Conservation (phyloP, 176 grass and related monocot species). For the Pharus latifolius region DNA sequence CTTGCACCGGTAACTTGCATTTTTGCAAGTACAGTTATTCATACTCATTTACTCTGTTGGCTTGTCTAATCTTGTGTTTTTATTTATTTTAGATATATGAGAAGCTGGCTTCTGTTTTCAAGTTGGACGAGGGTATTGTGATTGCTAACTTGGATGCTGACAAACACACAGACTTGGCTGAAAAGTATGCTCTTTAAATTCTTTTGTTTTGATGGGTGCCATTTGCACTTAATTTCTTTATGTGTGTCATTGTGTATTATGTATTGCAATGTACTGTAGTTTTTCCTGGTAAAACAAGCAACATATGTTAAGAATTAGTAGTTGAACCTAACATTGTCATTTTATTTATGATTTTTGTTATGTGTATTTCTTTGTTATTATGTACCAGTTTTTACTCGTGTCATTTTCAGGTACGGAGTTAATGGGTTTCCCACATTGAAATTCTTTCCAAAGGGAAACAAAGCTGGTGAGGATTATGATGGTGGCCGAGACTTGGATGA, state of each 20-base stretch:
- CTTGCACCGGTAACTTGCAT: slow-evolving; percentile 84
- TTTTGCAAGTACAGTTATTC: neutral
- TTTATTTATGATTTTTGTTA: neutral
- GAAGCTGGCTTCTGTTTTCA: slow-evolving; percentile 70
- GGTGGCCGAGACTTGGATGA: slow-evolving; percentile 76
- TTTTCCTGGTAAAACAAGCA: neutral
- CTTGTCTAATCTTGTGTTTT: slow-evolving; percentile 19
- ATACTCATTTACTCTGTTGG: neutral
- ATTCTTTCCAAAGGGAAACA: slow-evolving; percentile 91
- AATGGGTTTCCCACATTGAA: slow-evolving; percentile 90
- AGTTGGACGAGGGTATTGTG: slow-evolving; percentile 58
- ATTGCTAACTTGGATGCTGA: slow-evolving; percentile 98
- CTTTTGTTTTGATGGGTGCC: neutral
- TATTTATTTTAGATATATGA: slow-evolving; percentile 66
- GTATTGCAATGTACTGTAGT: neutral
- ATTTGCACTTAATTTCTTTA: neutral
- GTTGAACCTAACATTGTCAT: neutral
- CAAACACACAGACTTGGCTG: slow-evolving; percentile 70
- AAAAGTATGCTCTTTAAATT: slow-evolving; percentile 55
- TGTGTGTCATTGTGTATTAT: neutral
- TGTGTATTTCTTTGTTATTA: neutral
- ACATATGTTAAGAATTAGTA: too few relatives aligned
- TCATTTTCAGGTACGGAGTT: slow-evolving; percentile 70
- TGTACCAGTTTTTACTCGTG: neutral
- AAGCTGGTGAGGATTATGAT: slow-evolving; percentile 95